Conservation (phyloP, 1,284 basidiomycete species). For the Spongiforma sp. region DNA sequence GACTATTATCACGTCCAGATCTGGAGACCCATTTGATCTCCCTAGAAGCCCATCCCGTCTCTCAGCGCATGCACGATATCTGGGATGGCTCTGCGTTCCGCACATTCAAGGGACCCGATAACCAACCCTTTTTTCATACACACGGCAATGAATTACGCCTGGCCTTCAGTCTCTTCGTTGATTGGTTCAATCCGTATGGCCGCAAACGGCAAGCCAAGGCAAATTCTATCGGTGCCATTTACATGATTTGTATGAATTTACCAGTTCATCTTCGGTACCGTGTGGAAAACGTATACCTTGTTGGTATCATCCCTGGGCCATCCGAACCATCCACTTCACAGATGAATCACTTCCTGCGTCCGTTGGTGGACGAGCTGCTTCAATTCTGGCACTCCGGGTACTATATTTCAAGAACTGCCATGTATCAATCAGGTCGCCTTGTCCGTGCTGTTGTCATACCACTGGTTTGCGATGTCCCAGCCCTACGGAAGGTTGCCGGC, state of each 20-base stretch:
- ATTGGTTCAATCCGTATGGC: background rate
- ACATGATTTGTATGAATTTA: background rate
- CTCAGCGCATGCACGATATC: background rate
- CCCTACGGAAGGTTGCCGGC: background rate
- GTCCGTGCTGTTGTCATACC: background rate
- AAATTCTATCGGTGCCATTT: background rate
- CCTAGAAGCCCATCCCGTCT: too few relatives aligned
- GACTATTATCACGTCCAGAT: too few relatives aligned
- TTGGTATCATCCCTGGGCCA: background rate
- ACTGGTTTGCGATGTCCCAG: background rate
- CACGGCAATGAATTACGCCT: background rate
- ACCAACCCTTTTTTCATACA: background rate
- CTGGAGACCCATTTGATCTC: too few relatives aligned
- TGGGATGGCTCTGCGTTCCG: background rate
- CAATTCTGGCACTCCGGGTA: background rate
- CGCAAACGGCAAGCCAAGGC: background rate
- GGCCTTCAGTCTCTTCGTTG: background rate
- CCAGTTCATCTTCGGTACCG: background rate
- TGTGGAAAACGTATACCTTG: background rate
- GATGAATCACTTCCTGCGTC: background rate
- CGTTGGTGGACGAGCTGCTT: background rate
- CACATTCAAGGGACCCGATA: background rate
- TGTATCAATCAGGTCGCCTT: background rate
- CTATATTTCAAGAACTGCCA: background rate
- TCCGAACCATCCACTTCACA: background rate